Evolutionary conservation across 768 basidiomycete genomes (phyloP), one percentile per base, ranked within the genome.

Genomic region (Russula sp.): DNA sequence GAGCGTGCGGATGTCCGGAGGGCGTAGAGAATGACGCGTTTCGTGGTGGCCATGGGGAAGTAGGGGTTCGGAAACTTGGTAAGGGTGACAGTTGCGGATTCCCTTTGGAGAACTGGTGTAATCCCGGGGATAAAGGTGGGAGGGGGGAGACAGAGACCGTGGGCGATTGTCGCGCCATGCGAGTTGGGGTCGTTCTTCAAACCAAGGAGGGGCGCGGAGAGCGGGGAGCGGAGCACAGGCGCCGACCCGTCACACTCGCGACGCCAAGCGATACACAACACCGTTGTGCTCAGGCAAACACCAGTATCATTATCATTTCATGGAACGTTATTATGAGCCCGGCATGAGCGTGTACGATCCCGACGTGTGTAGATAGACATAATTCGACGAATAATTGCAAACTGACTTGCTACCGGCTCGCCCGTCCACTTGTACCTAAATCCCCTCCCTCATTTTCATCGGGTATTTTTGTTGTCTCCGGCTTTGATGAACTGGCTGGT

Each of bases 161-260:
- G 50, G 76, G 75, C 11, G 75, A 73, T 63, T 76, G 71, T 59
- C 73, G 72, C 70, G 76, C 71, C 79, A 79, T 79, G 47, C 47
- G 54, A 53, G 34, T 29, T 48, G 25, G 41, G 25, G 25, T 29
- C 25, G 25, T 29, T 29, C 25, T 29, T 29, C 25, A 29, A 29
- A 43, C 51, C 22, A 35, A 58, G 58, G 35, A 48, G 22, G 43
- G 29, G 49, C 32, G 35, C 6, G 25, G 25, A 29, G 25, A 29
- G 25, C 18, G 9, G 20, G 43, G 3, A 4, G 46, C 18, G 38
- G 36, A 18, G 6, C 16, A 7, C 7, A 18, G 10, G 36, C n/a
- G 46, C 38, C 32, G 14, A 38, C 32, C n/a, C 11, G 32, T 46
- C 60, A 18, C 56, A 46, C 43, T n/a, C 51, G 20, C 42, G 52